These are phyloP conservation scores for Asterionellopsis glacialis DNA, from an alignment of 108 stramenopile genomes.

Conservation along the genomic window DNA sequence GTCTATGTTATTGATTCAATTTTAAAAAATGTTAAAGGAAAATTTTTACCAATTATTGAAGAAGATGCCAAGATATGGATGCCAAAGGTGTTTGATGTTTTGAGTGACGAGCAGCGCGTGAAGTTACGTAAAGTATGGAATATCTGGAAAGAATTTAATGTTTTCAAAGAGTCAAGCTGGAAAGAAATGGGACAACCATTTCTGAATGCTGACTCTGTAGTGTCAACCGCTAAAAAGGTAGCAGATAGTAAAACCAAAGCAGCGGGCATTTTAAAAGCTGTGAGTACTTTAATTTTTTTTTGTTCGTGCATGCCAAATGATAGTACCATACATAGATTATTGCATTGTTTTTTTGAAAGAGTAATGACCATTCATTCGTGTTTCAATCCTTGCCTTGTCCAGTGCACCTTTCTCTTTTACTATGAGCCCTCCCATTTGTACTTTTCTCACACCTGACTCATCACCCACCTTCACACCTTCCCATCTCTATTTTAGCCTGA, in stretches of 20 bases:
- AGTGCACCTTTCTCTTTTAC: too few relatives aligned
- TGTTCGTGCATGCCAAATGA: conserved; percentile 14
- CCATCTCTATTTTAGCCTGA: conserved; percentile 19
- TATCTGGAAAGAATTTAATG: conserved; percentile 58
- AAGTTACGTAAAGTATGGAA: conserved; percentile 77
- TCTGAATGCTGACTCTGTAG: conserved; percentile 21
- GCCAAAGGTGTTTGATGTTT: conserved; percentile 48
- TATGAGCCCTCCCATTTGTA: too few relatives aligned
- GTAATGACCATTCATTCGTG: neutral
- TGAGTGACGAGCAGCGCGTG: conserved; percentile 40
- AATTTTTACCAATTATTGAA: conserved; percentile 62
- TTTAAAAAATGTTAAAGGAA: conserved; percentile 73
- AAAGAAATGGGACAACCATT: conserved; percentile 69
- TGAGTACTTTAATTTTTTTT: conserved; percentile 27
- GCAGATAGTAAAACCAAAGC: conserved; percentile 12
- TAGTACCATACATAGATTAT: neutral
- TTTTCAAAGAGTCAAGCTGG: conserved; percentile 50
- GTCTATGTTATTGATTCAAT: conserved; percentile 80
- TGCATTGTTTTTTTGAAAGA: neutral
- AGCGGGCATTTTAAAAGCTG: conserved; percentile 37
- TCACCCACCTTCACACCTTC: too few relatives aligned
- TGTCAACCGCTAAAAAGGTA: conserved; percentile 2
- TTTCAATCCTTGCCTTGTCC: neutral
- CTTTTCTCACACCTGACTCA: too few relatives aligned
- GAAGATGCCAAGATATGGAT: conserved; percentile 69